Conservation (phyloP, 2,329 filamentous ascomycete species). For the Daldinia eschscholtzii region DNA sequence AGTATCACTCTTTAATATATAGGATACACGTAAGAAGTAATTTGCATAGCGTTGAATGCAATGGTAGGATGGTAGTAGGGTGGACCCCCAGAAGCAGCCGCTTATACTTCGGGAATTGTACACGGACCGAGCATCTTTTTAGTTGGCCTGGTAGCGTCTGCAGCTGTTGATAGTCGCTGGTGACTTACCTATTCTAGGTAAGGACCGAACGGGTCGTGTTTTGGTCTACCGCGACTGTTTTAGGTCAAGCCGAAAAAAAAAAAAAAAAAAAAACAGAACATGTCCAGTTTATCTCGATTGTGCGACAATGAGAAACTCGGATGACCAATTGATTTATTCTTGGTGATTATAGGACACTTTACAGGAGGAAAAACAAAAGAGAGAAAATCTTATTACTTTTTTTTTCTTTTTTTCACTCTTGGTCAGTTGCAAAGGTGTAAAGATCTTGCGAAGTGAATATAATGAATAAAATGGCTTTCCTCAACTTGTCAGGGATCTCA, state of each 20-base stretch:
- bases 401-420: background rate
- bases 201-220: constrained; percentile 6
- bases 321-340: constrained; percentile 28
- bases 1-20: no score
- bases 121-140: constrained; percentile 30
- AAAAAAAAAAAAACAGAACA: background rate
- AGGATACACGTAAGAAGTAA: constrained; percentile 11
- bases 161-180: constrained; percentile 1
- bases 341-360: constrained; percentile 5
- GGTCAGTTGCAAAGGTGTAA: constrained; percentile 17
- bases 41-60: constrained; percentile 24
- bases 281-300: background rate
- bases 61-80: constrained; percentile 8
- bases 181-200: constrained; percentile 22
- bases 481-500: constrained; percentile 34
- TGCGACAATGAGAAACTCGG: constrained; percentile 7
- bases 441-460: constrained; percentile 11
- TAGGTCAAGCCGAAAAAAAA: constrained; percentile 19
- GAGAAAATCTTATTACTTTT: background rate
- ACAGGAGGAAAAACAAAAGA: background rate
- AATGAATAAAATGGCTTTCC: constrained; percentile 20
- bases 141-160: background rate
- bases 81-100: constrained; percentile 29
- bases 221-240: constrained; percentile 5
- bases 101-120: constrained; percentile 37